Percentiles rank a stretch among this genome's conserved stretches.
These are phyloP conservation scores for Nigrograna mackinnonii DNA, from an alignment of 2,329 filamentous ascomycete genomes.

Conservation along the genomic window DNA sequence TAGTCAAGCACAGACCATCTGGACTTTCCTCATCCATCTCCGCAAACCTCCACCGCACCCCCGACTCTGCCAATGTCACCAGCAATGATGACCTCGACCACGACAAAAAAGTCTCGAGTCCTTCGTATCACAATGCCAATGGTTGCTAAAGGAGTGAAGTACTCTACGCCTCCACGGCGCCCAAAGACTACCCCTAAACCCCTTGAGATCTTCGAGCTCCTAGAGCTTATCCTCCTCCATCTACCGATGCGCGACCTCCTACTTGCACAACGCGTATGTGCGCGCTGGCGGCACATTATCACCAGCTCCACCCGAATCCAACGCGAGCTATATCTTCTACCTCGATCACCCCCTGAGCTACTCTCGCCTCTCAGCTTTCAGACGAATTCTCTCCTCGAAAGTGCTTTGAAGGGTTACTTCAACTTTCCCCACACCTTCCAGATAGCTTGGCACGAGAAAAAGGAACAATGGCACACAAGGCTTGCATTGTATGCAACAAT, in stretches of 20 bases:
- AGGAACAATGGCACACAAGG: not conserved
- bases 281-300: slow-evolving; percentile 12
- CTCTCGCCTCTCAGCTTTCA: not conserved
- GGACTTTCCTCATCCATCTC: not conserved
- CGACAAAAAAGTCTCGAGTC: not conserved
- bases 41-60: not conserved
- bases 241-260: slow-evolving; percentile 12
- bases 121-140: slow-evolving; percentile 6
- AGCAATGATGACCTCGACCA: not conserved
- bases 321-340: slow-evolving; percentile 11
- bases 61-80: not conserved
- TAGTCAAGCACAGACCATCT: not conserved
- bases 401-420: slow-evolving; percentile 7
- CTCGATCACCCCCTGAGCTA: not conserved
- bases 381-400: slow-evolving; percentile 10
- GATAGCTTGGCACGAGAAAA: too few relatives aligned
- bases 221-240: slow-evolving; percentile 10
- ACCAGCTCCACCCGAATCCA: slow-evolving; percentile 13
- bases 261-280: slow-evolving; percentile 12
- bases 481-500: not conserved
- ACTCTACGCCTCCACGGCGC: too few relatives aligned
- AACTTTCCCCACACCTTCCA: not conserved
- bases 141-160: too few relatives aligned
- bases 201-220: slow-evolving; percentile 8
- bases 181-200: slow-evolving; percentile 1